Base-by-base conservation (phyloP, 257 asterid species). In the Solanum paucissectum region DNA sequence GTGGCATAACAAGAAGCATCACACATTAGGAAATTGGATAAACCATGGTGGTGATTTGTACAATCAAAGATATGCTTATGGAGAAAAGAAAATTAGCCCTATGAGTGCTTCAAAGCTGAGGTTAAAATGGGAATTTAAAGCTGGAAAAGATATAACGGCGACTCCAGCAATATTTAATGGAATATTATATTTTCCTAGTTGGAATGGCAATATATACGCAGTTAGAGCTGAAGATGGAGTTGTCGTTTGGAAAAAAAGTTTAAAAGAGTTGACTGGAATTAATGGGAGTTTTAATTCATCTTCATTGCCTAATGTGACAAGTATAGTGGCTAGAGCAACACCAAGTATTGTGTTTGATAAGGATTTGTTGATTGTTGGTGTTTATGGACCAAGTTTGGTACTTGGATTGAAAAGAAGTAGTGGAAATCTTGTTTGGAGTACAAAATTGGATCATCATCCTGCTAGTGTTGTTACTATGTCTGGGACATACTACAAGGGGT, bases 41-140 rank as follows among this genome's bases (percentile, higher is more conserved):
- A 94, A 90, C 90, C 96, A 92, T 55, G 95, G 96, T 9, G 95
- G 93, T 2, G 87, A 92, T 83, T 91, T 93, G 32, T 90, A 87
- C 92, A 94, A 94, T 90, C 88, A 87, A 13, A 88, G 95, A 84
- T 74, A 73, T 40, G 92, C 94, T 0, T 66, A 49, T 13, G 88
- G 81, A 0, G 96, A 94, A 87, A 87, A 69, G 20, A 62, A 33
- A 89, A 91, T 94, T 20, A 92, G 93, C 86, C 92, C 91, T 49
- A 58, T 76, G 12, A 91, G 93, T 1, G 94, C 90, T 4, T 32
- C 92, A 0, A 85, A n/a, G 5, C 87, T 93, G 16, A 87, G 88
- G 32, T 90, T 92, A 20, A 90, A 90, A 69, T 93, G 95, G 96
- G 86, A 88, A 73, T 94, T 93, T 90, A 5, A 89, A 21, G 90